phyloP scores from a whole-genome alignment of 2,329 filamentous ascomycete genomes.

The Ascosphaera apis region DNA sequence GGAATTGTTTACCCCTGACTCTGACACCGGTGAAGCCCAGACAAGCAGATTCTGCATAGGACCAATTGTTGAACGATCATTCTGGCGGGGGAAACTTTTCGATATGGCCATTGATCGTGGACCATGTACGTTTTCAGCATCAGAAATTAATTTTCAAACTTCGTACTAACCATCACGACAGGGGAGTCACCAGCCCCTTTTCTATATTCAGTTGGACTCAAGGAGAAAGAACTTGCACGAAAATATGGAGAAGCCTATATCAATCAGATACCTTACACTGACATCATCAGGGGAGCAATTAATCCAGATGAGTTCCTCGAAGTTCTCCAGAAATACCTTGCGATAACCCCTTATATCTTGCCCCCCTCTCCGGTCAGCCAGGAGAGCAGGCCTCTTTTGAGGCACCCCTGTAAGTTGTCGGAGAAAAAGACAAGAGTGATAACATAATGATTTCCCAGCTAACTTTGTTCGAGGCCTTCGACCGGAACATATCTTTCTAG shows the following conservation, averaged over 20 bases:
- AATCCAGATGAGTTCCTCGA: slow-evolving; percentile 5
- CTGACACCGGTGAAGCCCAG: slow-evolving; percentile 1
- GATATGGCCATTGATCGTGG: slow-evolving; percentile 7
- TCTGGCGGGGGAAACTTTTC: slow-evolving; percentile 9
- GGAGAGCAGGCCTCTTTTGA: slow-evolving; percentile 7
- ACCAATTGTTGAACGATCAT: slow-evolving; percentile 10
- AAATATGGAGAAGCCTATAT: slow-evolving; percentile 7
- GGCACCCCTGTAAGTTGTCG: slow-evolving; percentile 6
- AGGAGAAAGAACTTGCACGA: slow-evolving; percentile 7
- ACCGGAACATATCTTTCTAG: slow-evolving; percentile 8
- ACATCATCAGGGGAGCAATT: slow-evolving; percentile 6
- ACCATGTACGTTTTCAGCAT: slow-evolving; percentile 8
- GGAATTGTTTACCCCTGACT: slow-evolving; percentile 3
- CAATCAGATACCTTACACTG: slow-evolving; percentile 8
- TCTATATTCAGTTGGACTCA: slow-evolving; percentile 6
- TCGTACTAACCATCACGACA: not conserved
- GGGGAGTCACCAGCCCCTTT: slow-evolving; percentile 7
- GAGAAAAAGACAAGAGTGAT: slow-evolving; percentile 2
- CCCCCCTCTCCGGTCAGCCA: slow-evolving; percentile 3
- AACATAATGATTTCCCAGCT: too few species aligned
- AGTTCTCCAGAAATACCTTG: slow-evolving; percentile 9
- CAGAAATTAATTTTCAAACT: not conserved
- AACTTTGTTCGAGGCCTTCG: slow-evolving; percentile 7
- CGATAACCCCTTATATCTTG: slow-evolving; percentile 8
- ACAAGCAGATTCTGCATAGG: slow-evolving; percentile 6